Conservation (phyloP, 352 stramenopile species). For the Phytopythium sindhum region DNA sequence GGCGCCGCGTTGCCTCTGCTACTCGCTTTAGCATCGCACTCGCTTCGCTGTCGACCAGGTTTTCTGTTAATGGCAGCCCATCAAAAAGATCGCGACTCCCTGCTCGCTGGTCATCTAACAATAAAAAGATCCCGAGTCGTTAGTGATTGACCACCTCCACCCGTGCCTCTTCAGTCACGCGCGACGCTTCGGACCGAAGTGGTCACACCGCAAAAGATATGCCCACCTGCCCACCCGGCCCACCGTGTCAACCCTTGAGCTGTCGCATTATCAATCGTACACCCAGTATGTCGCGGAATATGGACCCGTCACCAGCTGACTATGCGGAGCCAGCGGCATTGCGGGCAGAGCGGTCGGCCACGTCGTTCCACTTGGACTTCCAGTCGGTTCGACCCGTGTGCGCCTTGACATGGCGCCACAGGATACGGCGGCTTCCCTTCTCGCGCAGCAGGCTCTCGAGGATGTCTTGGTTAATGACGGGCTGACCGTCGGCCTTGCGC, state of each 20-base stretch:
- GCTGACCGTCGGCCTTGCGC: conserved; percentile 48
- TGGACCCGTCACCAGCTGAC: not conserved
- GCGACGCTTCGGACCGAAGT: not conserved
- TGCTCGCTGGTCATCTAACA: not conserved
- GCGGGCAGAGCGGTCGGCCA: conserved; percentile 48
- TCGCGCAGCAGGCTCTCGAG: conserved; percentile 50
- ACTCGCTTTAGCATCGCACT: not conserved
- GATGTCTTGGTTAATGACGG: conserved; percentile 64
- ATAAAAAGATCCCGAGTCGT: not conserved
- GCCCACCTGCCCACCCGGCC: not conserved
- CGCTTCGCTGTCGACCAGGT: not conserved
- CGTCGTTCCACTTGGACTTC: conserved; percentile 75
- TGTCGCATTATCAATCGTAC: not conserved
- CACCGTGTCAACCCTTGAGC: not conserved
- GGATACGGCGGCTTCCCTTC: conserved; percentile 37
- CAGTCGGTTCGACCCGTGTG: conserved; percentile 57
- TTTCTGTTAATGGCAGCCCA: not conserved
- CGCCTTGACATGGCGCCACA: conserved; percentile 69
- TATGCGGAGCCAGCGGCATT: conserved; percentile 17
- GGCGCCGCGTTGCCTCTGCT: not conserved
- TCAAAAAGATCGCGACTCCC: not conserved
- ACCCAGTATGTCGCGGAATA: not conserved
- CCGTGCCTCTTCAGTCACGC: not conserved
- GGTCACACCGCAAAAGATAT: conserved; percentile 1
- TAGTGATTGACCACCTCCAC: not conserved